phyloP scores from a whole-genome alignment of 805 yeast genomes.

The Danielozyma ontarioensis region DNA sequence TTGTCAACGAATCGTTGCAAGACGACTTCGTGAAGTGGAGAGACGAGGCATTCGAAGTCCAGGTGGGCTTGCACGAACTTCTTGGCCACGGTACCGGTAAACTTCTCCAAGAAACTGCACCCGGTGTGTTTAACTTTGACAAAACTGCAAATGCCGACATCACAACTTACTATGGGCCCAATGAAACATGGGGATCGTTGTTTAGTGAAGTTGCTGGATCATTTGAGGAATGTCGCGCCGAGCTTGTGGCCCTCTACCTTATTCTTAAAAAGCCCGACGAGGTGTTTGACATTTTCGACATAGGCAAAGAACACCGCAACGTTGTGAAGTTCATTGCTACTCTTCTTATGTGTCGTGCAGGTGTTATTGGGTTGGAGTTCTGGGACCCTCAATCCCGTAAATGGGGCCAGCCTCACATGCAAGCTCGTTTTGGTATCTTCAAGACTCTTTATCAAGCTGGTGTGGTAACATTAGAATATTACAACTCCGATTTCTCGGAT shows the following conservation, averaged over 20 bases:
- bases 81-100: conserved; percentile 92
- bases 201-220: conserved; percentile 83
- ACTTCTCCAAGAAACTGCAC: conserved; percentile 50
- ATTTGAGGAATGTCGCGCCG: conserved; percentile 92
- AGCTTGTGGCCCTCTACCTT: conserved; percentile 78
- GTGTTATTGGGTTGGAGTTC: conserved; percentile 73
- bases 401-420: conserved; percentile 97
- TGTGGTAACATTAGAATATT: conserved; percentile 50
- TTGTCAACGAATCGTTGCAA: conserved; percentile 49
- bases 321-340: conserved; percentile 64
- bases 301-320: conserved; percentile 53
- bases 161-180: conserved; percentile 64
- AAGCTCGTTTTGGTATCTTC: conserved; percentile 82
- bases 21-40: conserved; percentile 64
- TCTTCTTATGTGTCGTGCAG: conserved; percentile 84
- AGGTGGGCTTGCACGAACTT: conserved; percentile 89
- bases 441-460: conserved; percentile 68
- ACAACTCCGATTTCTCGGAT: conserved; percentile 50
- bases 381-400: conserved; percentile 79
- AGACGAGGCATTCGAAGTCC: conserved; percentile 84
- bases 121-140: conserved; percentile 71
- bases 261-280: conserved; percentile 57
- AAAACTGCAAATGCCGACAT: conserved; percentile 61
- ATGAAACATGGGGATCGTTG: conserved; percentile 87
- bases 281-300: conserved; percentile 70